Evolutionary conservation across 192 early-diverging fungal species (phyloP), one percentile per base, ranked within the genome.

Genomic region (Umbelopsis isabellina): DNA sequence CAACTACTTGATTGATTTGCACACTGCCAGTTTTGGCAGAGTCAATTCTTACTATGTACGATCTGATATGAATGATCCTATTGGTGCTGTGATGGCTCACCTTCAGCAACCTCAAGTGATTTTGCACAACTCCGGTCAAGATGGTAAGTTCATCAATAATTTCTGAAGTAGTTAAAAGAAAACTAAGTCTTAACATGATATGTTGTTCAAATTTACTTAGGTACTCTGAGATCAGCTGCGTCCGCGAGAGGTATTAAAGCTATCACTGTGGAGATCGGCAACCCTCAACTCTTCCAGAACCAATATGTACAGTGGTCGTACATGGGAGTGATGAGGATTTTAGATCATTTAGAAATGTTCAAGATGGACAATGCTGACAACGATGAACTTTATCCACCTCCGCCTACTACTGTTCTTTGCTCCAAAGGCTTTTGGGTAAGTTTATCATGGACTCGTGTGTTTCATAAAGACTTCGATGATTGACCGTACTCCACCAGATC

Each of bases 181-280:
- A 46, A 44, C 2, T 21, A 25, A 45, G 12, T 7, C 23, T 33
- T 35, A 16, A 25, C 35, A 52, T 7, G 15, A 33, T 30, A 33
- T 45, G 3, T 15, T 58, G n/a, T 12, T 2, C 37, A 10, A 30
- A 41, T 4, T 0, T 3, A 30, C 3, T 30, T 73, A 81, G 94
- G 94, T n/a, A 92, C 95, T 0, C 79, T 97, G 50, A 84, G 95
- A 46, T 91, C 90, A 22, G 95, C 92, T 1, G 92, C 92, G 8
- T 87, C 84, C 77, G 78, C 86, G 61, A 84, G 88, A 25, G 87
- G 92, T 41, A 91, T 97, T 25, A 86, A 85, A 18, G 92, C 95
- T 13, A 95, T 97, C 45, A 95, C 94, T 2, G 94, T 97, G 27
- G 95, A 97, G 75, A 95, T 97, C 73, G 95, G 95, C 52, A 91